These are phyloP conservation scores for Arachis monticola DNA, from an alignment of 331 rosid species.

Conservation along the genomic window DNA sequence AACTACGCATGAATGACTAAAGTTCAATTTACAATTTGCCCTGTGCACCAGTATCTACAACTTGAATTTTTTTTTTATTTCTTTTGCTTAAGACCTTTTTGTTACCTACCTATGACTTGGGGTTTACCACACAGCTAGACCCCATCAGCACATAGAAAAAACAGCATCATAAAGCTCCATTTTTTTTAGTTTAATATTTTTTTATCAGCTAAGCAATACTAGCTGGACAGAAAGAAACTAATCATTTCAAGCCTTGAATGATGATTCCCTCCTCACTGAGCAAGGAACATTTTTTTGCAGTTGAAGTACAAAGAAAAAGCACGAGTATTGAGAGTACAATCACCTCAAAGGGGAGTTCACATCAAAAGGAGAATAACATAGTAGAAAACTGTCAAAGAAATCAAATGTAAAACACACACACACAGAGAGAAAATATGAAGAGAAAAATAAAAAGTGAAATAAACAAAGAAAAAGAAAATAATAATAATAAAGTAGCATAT, in stretches of 20 bases:
- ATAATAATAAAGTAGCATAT: neutral
- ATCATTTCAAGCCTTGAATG: conserved; percentile 6
- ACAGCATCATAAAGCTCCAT: neutral
- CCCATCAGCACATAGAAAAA: neutral
- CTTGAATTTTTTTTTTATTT: neutral
- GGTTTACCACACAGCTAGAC: neutral
- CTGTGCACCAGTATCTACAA: neutral
- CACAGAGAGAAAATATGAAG: conserved; percentile 10
- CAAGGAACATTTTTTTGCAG: conserved; percentile 23
- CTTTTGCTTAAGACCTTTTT: neutral
- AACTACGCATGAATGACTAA: neutral
- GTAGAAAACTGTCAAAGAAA: conserved; percentile 34
- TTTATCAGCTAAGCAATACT: neutral
- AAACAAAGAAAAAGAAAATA: too few relatives aligned
- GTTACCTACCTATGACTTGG: neutral
- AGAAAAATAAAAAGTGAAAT: neutral
- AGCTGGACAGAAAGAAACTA: neutral
- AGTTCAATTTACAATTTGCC: conserved; percentile 1
- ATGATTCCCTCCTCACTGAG: neutral
- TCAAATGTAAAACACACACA: neutral
- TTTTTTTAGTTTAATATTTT: neutral
- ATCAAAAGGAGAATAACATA: conserved; percentile 13
- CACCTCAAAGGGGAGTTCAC: conserved; percentile 25
- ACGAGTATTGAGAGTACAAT: conserved; percentile 23
- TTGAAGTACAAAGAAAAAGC: neutral